Conservation (phyloP, 2,329 filamentous ascomycete genomes). For the Orbilia ellipsospora region DNA sequence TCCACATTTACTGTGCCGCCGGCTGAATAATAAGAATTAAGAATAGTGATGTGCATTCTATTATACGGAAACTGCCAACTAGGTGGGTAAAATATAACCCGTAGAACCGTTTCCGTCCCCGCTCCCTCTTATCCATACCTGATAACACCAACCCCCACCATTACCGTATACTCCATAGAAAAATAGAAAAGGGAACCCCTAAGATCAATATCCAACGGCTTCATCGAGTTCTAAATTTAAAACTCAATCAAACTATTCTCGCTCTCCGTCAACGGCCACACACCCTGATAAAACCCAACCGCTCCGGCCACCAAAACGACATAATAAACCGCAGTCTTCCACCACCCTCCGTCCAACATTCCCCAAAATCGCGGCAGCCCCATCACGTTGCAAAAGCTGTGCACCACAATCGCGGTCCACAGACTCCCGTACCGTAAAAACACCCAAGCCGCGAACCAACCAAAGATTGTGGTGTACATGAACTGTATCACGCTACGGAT, state of each 20-base stretch:
- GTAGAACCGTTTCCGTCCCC: too few species aligned
- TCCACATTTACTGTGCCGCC: too few species aligned
- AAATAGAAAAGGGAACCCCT: too few species aligned
- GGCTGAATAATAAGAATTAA: too few species aligned
- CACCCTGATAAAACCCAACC: constrained; percentile 74
- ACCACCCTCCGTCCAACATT: constrained; percentile 70
- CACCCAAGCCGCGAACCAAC: constrained; percentile 89
- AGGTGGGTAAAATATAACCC: too few species aligned
- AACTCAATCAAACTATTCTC: constrained; percentile 64
- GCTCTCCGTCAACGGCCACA: constrained; percentile 79
- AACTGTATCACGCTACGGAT: constrained; percentile 84
- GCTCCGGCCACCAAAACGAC: constrained; percentile 77
- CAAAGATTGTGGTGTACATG: constrained; percentile 89
- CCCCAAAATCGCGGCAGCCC: constrained; percentile 90
- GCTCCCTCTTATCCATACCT: too few species aligned
- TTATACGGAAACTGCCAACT: too few species aligned
- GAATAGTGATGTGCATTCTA: too few species aligned
- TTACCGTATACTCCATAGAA: too few species aligned
- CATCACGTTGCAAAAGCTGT: constrained; percentile 92
- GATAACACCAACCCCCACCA: too few species aligned
- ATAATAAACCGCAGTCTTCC: constrained; percentile 85
- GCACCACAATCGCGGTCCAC: constrained; percentile 77
- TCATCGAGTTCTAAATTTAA: neutral
- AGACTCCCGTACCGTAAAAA: constrained; percentile 87
- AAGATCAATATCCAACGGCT: too few species aligned